Percentiles rank a stretch among this genome's conserved stretches.
These are phyloP conservation scores for Irpex rosettiformis DNA, from an alignment of 1,284 basidiomycete species.

Conservation along the genomic window DNA sequence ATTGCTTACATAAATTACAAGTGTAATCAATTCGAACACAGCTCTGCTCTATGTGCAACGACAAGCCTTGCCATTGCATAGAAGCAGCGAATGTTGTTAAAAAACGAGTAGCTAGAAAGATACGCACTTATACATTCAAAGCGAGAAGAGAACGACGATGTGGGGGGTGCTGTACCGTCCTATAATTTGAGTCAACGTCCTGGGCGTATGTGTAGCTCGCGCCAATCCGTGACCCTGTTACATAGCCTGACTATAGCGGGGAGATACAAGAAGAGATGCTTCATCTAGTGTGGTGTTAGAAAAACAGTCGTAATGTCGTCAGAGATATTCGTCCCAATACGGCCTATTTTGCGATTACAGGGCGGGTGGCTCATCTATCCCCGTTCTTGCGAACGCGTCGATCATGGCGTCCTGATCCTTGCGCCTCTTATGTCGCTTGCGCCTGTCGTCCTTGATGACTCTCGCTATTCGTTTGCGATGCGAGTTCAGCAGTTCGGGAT, in stretches of 20 bases:
- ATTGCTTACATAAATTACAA: background rate
- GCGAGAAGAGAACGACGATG: background rate
- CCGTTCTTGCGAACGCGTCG: conserved; percentile 67
- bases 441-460: conserved; percentile 75
- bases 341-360: no score
- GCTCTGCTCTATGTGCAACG: background rate
- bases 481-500: conserved; percentile 60
- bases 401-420: conserved; percentile 79
- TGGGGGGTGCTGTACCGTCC: background rate
- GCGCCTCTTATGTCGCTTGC: conserved; percentile 70
- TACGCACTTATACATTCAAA: background rate
- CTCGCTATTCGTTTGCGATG: conserved; percentile 67
- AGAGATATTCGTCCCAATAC: background rate
- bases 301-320: background rate
- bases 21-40: background rate
- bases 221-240: background rate
- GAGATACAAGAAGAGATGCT: background rate
- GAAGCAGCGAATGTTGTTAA: background rate
- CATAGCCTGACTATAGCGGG: background rate
- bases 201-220: background rate
- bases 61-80: background rate
- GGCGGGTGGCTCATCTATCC: conserved; percentile 45
- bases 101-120: background rate
- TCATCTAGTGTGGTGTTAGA: background rate
- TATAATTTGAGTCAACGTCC: background rate